Evolutionary conservation across 2,329 filamentous ascomycete genomes (phyloP), one percentile per base, ranked within the genome.

Genomic region (Epichloe elymi): DNA sequence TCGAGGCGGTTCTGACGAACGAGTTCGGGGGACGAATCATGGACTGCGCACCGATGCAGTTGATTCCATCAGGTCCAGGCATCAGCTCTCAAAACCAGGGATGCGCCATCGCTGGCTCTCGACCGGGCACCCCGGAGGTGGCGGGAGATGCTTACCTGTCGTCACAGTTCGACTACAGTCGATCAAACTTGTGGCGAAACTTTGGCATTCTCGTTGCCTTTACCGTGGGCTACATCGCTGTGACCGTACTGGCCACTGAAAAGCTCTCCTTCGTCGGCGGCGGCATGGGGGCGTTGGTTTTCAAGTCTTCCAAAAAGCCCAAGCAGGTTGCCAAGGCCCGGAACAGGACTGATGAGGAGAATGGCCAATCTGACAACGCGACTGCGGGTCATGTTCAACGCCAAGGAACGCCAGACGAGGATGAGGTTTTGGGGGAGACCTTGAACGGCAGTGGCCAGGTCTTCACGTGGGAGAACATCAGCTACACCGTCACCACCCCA

Each of bases 141-240:
- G 12, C 50, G 8, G 72, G 78, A 8, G 85, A 82, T 56, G 68
- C 72, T 82, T 81, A 74, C 54, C 66, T 81, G 45, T 59, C 60
- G 36, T 57, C 66, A 2, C 67, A 67, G 33, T 80, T 75, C 57
- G 63, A 69, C 36, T 86, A 83, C 61, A 67, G 65, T 38, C 67
- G 74, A 23, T 65, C 65, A 3, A 73, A 85, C 58, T 65, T 80
- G 36, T 85, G 82, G 82, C 78, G 85, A 6, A 88, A 89, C 64
- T 87, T 84, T 59, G 85, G 82, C 20, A 80, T 88, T 2, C 66
- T 89, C 10, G 78, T 89, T 52, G 85, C 83, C 1, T 90, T 86
- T 56, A 75, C 78, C 0, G 76, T 85, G 0, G 73, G 88, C 1
- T 91, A 90, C 61, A 75, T 91, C n/a, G 54, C 82, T 3, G 66